Evolutionary conservation across 1,139 yeast species (phyloP).

Genomic region (Pichia sp.): DNA sequence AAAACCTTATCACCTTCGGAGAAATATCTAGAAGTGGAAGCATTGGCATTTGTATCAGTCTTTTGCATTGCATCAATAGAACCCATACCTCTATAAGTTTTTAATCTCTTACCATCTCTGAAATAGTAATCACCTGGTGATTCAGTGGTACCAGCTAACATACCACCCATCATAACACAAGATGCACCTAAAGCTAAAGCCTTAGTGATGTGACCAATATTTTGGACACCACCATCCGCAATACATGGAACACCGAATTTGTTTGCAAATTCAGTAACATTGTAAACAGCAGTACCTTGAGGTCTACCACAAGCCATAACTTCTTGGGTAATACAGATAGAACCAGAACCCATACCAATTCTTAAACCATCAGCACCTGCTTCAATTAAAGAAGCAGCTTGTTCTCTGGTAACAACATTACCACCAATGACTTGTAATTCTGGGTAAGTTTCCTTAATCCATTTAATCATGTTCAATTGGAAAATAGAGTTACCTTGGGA

Average conservation of each 20-base stretch:
- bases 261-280: constrained; percentile 80
- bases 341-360: constrained; percentile 99
- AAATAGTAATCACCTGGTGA: constrained; percentile 98
- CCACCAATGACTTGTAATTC: constrained; percentile 90
- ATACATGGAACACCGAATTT: constrained; percentile 92
- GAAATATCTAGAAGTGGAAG: constrained; percentile 96
- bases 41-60: constrained; percentile 81
- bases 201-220: constrained; percentile 97
- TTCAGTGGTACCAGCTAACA: constrained; percentile 97
- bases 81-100: constrained; percentile 99
- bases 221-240: constrained; percentile 99
- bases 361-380: constrained; percentile 98
- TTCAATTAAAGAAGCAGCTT: constrained; percentile 89
- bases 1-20: constrained; percentile 92
- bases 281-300: constrained; percentile 94
- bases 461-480: constrained; percentile 89
- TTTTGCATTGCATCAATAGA: constrained; percentile 99
- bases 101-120: constrained; percentile 96
- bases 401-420: constrained; percentile 98
- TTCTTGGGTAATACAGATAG: constrained; percentile 98
- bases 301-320: constrained; percentile 99
- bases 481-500: constrained; percentile 95
- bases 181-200: constrained; percentile 97
- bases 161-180: constrained; percentile 99
- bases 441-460: constrained; percentile 78